phyloP scores from a whole-genome alignment of 495 filamentous ascomycete genomes.

The Penicillium dipodomyicola region DNA sequence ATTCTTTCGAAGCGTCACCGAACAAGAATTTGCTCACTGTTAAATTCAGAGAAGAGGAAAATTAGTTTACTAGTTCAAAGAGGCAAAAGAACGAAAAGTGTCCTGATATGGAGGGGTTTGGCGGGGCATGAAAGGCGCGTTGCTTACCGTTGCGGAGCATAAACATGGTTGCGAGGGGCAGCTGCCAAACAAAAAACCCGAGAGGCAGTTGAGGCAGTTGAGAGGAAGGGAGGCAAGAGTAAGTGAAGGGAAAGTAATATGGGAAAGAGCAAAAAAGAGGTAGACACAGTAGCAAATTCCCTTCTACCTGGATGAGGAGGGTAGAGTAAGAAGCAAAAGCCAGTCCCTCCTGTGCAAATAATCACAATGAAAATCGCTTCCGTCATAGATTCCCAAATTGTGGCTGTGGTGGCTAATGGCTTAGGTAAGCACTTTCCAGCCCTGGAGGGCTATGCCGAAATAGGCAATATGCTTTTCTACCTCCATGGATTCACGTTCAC shows the following conservation, averaged over 20 bases:
- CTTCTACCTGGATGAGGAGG: slow-evolving; percentile 10
- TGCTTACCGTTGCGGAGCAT: slow-evolving; percentile 67
- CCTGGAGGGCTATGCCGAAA: not conserved
- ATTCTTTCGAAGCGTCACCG: slow-evolving; percentile 86
- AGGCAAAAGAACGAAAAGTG: slow-evolving; percentile 4
- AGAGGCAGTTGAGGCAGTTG: slow-evolving; percentile 6
- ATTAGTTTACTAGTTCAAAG: slow-evolving; percentile 18
- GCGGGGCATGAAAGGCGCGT: slow-evolving; percentile 30
- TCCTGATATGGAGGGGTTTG: slow-evolving; percentile 35
- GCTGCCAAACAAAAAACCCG: slow-evolving; percentile 24
- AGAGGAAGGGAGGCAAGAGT: slow-evolving; percentile 7
- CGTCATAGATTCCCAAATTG: slow-evolving; percentile 24
- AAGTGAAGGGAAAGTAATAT: not conserved
- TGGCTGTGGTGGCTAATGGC: slow-evolving; percentile 26
- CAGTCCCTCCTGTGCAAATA: slow-evolving; percentile 14
- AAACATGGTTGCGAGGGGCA: slow-evolving; percentile 58
- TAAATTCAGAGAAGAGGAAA: not conserved
- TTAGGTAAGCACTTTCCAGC: not conserved
- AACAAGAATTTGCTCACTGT: slow-evolving; percentile 90
- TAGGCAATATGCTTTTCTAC: slow-evolving; percentile 1
- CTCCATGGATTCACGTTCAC: not conserved
- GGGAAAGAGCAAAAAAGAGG: slow-evolving; percentile 6
- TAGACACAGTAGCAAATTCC: slow-evolving; percentile 2
- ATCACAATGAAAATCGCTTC: slow-evolving; percentile 27
- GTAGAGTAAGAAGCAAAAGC: slow-evolving; percentile 14